Conservation (phyloP, 2,329 filamentous ascomycete species). For the Aspergillus sojae region DNA sequence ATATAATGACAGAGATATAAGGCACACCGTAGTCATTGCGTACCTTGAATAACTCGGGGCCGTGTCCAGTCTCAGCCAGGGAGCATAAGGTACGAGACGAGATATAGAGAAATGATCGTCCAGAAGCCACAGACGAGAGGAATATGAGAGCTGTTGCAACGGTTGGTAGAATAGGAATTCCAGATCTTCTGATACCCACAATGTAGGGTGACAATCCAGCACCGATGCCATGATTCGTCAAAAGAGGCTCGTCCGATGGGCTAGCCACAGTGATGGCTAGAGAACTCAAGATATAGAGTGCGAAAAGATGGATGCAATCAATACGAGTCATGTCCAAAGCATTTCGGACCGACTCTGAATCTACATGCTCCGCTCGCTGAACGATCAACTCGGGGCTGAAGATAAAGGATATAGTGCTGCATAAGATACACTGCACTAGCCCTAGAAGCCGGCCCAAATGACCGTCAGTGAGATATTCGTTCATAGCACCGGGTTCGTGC, state of each 20-base stretch:
- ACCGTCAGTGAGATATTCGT: conserved; percentile 51
- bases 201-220: conserved; percentile 54
- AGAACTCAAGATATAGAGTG: conserved; percentile 61
- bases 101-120: conserved; percentile 75
- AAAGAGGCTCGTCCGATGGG: conserved; percentile 54
- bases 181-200: conserved; percentile 52
- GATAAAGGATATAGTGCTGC: conserved; percentile 55
- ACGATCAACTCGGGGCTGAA: conserved; percentile 58
- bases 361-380: conserved; percentile 58
- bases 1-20: conserved; percentile 58
- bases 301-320: conserved; percentile 59
- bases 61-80: conserved; percentile 64
- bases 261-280: conserved; percentile 63
- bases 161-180: conserved; percentile 63
- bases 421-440: conserved; percentile 53
- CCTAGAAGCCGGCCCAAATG: conserved; percentile 53
- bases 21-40: conserved; percentile 66
- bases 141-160: conserved; percentile 76
- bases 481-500: conserved; percentile 51
- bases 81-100: conserved; percentile 68
- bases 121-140: conserved; percentile 75
- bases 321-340: conserved; percentile 57
- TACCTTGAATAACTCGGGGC: conserved; percentile 59
- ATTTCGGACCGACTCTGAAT: conserved; percentile 50
- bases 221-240: conserved; percentile 57